A percentile compares a stretch with the other conserved stretches of the same genome.
Conservation (phyloP, 148 eudicot genomes). For the Pharnaceum exiguum region DNA sequence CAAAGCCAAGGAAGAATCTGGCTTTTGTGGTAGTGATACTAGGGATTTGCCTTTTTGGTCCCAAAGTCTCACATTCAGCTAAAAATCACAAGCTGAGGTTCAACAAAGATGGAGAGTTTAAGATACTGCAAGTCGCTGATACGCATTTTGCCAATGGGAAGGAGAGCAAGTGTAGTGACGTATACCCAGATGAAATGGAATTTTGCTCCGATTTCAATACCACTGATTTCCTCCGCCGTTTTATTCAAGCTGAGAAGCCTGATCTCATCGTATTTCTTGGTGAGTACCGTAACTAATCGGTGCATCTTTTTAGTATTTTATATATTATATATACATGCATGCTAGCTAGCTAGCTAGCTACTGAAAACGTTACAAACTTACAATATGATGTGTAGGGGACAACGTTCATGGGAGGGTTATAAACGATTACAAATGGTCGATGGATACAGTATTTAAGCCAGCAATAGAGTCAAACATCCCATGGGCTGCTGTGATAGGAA, state of each 20-base stretch:
- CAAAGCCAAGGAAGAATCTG: no score
- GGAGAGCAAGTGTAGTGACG: constrained; percentile 37
- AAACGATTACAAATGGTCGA: constrained; percentile 34
- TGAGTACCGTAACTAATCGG: no score
- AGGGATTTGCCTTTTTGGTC: no score
- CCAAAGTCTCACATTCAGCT: no score
- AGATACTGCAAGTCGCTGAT: constrained; percentile 62
- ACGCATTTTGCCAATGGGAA: constrained; percentile 55
- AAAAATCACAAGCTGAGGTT: no score
- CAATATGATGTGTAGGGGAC: constrained; percentile 51
- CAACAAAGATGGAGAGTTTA: no score
- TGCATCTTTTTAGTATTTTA: background rate
- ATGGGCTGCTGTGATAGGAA: constrained; percentile 68
- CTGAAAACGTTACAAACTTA: background rate
- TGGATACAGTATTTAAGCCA: constrained; percentile 62
- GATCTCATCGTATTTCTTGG: constrained; percentile 51
- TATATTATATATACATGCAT: background rate
- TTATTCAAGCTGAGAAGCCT: constrained; percentile 42
- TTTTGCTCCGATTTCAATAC: constrained; percentile 64
- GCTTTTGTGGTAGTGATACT: no score
- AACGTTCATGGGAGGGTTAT: constrained; percentile 47
- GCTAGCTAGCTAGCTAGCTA: background rate
- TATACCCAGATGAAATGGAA: constrained; percentile 28
- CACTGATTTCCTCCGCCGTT: constrained; percentile 42
- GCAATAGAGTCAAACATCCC: constrained; percentile 45